Conservation (phyloP, 2,329 filamentous ascomycete species). For the Colletotrichum cordylinicola region DNA sequence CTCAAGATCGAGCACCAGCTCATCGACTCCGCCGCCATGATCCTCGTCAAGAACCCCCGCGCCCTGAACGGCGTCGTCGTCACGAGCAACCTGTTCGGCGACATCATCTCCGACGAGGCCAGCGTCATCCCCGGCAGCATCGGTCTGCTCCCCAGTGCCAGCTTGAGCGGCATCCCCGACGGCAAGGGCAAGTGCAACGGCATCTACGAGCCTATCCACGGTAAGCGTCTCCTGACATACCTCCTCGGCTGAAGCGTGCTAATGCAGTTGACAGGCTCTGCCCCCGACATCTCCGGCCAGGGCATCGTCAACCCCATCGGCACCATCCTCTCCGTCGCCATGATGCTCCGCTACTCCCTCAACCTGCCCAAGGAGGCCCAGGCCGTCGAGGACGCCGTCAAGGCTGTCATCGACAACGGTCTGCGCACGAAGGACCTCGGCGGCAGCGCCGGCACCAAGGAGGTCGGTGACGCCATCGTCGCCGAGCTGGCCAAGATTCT, state of each 20-base stretch:
- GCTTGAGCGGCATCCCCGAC: constrained; percentile 84
- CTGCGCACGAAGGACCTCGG: constrained; percentile 86
- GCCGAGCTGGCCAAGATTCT: constrained; percentile 76
- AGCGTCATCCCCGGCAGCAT: constrained; percentile 92
- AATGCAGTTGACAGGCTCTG: constrained; percentile 65
- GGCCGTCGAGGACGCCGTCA: constrained; percentile 82
- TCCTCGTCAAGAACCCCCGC: constrained; percentile 93
- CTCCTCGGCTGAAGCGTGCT: background rate
- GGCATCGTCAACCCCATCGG: constrained; percentile 87
- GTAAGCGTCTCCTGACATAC: constrained; percentile 48
- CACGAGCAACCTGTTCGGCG: constrained; percentile 93
- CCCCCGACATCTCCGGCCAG: constrained; percentile 91
- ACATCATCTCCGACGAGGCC: constrained; percentile 95
- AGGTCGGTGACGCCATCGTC: constrained; percentile 73
- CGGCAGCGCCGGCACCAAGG: constrained; percentile 71
- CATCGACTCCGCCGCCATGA: constrained; percentile 96
- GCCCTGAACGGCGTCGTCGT: constrained; percentile 89
- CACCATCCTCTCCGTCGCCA: constrained; percentile 88
- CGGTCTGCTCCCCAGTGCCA: constrained; percentile 87
- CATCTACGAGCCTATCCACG: constrained; percentile 98
- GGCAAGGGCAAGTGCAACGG: constrained; percentile 86
- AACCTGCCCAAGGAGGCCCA: constrained; percentile 78
- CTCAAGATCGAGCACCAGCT: constrained; percentile 86
- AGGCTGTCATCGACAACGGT: constrained; percentile 78
- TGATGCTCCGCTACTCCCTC: constrained; percentile 96